Evolutionary conservation across 352 stramenopile genomes (phyloP), one percentile per base, ranked within the genome.

Genomic region (Phytopythium vexans): DNA sequence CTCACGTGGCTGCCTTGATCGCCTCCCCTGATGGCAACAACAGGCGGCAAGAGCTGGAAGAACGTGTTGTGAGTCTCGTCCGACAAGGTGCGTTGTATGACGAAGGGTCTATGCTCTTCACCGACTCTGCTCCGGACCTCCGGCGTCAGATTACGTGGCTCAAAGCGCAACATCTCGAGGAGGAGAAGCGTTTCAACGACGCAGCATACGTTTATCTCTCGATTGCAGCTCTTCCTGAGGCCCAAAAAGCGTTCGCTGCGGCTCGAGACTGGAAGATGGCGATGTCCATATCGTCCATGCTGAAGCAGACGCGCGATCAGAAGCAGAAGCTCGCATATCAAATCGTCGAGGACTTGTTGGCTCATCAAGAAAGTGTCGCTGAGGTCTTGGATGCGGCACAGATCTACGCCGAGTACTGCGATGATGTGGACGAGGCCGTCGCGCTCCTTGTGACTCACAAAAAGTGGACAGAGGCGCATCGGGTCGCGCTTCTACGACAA

Each of bases 371-470:
- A 53, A 64, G 15, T 43, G 45, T 66, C 11, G 60, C 73, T 0
- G 62, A 72, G 41, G 52, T 80, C 6, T 39, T 73, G 1, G 67
- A 64, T 8, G 74, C 72, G 8, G 74, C 76, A 2, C 68, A 66
- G 31, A 78, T 92, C 33, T 88, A 87, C 51, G 66, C 79, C n/a
- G 73, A 92, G 52, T 90, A 92, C 47, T 88, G 79, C 49, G 62
- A 72, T 36, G 74, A 90, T 43, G 52, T 89, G 8, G 79, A 89
- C 44, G 82, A 89, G 65, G 82, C 75, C 1, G 74, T 92, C n/a
- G 68, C 72, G 5, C 54, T 88, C 35, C 40, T 92, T n/a, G 74
- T 88, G 27, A 40, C 59, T 0, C 69, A 82, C 54, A 76, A 84
- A 32, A 65, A 82, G 38, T 92, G 81, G 73, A 41, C 56, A 31